Conservation (phyloP, 2,329 filamentous ascomycete genomes). For the Bimuria novae-zelandiae region DNA sequence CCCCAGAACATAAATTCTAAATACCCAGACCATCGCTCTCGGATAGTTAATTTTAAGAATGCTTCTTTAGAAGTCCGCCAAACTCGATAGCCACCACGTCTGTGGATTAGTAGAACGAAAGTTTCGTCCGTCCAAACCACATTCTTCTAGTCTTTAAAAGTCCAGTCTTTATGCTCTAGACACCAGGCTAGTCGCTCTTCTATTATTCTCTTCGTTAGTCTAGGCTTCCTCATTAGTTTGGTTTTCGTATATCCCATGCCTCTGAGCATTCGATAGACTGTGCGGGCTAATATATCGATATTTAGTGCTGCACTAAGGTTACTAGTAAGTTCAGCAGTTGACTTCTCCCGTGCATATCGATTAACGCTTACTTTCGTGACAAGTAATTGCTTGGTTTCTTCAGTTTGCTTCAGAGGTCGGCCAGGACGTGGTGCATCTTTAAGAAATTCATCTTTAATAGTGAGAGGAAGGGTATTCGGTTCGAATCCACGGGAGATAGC, state of each 20-base stretch:
- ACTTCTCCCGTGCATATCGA: constrained; percentile 16
- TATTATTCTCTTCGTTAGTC: too few species aligned
- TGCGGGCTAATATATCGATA: neutral
- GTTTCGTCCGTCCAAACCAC: too few species aligned
- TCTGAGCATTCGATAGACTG: neutral
- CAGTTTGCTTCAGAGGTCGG: constrained; percentile 10
- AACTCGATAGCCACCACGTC: too few species aligned
- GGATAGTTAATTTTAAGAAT: too few species aligned
- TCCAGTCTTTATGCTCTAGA: too few species aligned
- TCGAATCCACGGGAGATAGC: constrained; percentile 15
- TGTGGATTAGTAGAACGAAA: too few species aligned
- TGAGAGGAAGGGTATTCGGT: constrained; percentile 5
- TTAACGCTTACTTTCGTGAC: constrained; percentile 9
- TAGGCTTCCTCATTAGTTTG: too few species aligned
- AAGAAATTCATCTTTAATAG: constrained; percentile 9
- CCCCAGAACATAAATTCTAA: too few species aligned
- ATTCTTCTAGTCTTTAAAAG: too few species aligned
- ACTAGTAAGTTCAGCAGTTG: constrained; percentile 5
- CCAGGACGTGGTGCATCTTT: constrained; percentile 10
- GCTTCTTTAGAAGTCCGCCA: too few species aligned
- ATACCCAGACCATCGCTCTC: too few species aligned
- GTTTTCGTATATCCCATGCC: neutral
- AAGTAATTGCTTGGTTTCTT: neutral
- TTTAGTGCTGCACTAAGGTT: neutral
- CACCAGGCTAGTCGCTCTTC: too few species aligned